Evolutionary conservation across 805 yeast species (phyloP).

Genomic region (Candida adriatica): DNA sequence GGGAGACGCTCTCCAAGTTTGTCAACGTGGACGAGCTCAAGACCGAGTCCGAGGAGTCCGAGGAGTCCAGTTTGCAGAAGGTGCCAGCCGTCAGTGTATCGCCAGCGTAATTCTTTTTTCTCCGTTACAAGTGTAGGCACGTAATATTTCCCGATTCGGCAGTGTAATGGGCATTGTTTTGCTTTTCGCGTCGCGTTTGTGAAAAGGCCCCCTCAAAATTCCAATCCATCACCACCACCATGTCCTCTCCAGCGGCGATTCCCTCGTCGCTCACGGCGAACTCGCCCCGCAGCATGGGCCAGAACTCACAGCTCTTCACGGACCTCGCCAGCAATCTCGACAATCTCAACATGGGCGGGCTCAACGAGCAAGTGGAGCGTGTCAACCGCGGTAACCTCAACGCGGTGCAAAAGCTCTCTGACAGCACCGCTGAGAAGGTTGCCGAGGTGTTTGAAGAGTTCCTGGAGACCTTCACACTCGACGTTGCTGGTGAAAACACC

Average conservation of each 20-base stretch:
- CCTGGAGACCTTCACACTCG: constrained; percentile 53
- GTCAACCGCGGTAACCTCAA: constrained; percentile 51
- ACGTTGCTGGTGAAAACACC: constrained; percentile 25
- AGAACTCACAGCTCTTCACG: constrained; percentile 3
- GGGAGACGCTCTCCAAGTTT: constrained; percentile 4
- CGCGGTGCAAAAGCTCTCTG: constrained; percentile 80
- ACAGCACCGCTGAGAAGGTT: constrained; percentile 90
- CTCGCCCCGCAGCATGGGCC: neutral
- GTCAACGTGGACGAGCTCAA: constrained; percentile 1
- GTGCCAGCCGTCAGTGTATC: no score
- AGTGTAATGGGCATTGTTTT: no score
- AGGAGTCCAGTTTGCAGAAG: no score
- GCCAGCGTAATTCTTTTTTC: no score
- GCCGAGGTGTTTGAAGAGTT: constrained; percentile 86
- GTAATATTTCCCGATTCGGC: no score
- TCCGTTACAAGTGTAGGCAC: no score
- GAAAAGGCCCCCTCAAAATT: no score
- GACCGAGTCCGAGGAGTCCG: no score
- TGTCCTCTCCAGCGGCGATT: neutral
- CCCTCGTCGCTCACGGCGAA: neutral
- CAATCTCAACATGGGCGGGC: constrained; percentile 4
- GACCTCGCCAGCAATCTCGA: constrained; percentile 19
- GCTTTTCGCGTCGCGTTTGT: no score
- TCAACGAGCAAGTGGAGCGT: constrained; percentile 18
- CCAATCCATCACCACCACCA: no score